Evolutionary conservation across 306 rosid genomes (phyloP), one percentile per base, ranked within the genome.

Genomic region (Acmispon strigosus): DNA sequence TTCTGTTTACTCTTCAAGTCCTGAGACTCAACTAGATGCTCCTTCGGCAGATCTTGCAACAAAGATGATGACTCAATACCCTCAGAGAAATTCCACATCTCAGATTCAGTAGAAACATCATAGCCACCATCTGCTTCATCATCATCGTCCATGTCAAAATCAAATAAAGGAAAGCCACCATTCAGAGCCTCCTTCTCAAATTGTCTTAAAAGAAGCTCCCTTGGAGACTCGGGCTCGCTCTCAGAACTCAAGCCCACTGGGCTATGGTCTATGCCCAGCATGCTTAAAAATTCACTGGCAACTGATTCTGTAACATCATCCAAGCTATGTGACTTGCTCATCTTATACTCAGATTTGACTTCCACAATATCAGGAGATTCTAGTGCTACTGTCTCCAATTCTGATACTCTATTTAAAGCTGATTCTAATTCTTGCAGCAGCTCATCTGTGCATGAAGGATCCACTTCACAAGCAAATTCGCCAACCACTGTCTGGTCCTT

Each of bases 151-250:
- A 56, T 24, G 37, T 77, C 89, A 63, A 84, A 90, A 85, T 78
- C 85, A 76, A 86, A 92, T 57, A 90, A 78, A 72, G 96, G 84
- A 69, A 79, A 84, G 18, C 88, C 96, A 58, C 82, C 88, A 34
- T 90, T 79, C 43, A 83, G 81, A 29, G 96, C 73, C 63, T 92
- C 98, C 81, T 83, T 73, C 92, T 92, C 96, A 74, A 92, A 92
- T 72, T 90, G 84, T 81, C 91, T 85, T 39, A 92, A 83, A 48
- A 92, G 86, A 54, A 77, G 84, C 83, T 85, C 98, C 84, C 98
- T 85, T 15, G 98, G 98, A 50, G 98, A 92, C 69, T 89, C 92
- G 0, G 92, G 84, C 75, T 89, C 98, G n/a, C 89, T 83, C 70
- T 77, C 94, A 62, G 90, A 89, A 84, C 81, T 81, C 80, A 83